Base-by-base conservation (phyloP, 768 basidiomycete genomes). In the Vishniacozyma victoriae region DNA sequence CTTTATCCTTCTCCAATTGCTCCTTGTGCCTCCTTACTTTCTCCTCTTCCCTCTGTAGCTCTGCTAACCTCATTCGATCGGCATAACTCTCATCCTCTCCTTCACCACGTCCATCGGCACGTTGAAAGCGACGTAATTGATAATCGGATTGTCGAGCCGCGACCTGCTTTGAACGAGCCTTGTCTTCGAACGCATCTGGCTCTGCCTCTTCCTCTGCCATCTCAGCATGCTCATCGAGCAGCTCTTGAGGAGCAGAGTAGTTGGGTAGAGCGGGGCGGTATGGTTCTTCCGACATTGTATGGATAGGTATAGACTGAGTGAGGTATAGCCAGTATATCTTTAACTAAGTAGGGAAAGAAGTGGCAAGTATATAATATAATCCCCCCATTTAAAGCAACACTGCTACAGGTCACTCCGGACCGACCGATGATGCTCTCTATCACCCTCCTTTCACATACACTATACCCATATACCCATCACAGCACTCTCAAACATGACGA, bases 81-180 rank as follows among this genome's bases (percentile, higher is more conserved):
- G 87, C 92, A 72, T 97, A 99, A 3, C 87, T 86, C 41, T 62
- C 64, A 38, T 89, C 88, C 65, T 89, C 87, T 1, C 79, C 78
- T 44, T 85, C 86, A 1, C 54, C 62, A 50, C 81, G 80, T 3
- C 64, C 77, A 29, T 82, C 78, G 50, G 84, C 80, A 41, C 95
- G 83, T 62, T 80, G 81, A 61, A 96, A 96, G 35, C 91, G 81
- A 49, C 91, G 81, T 64, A 85, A 83, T 70, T 97, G 93, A 68
- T 97, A 99, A 69, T 95, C 93, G 42, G 83, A 86, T 75, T 96
- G 89, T 42, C 93, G 80, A 31, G 86, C 78, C 19, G 92, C 87
- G 68, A 97, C 88, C 76, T 96, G 93, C 51, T 87, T 86, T 65
- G 87, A 84, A 46, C 84, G 85, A 41, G 91, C 87, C 12, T 89